Percentiles rank a stretch among this genome's conserved stretches.
Conservation (phyloP, 1,284 basidiomycete genomes). For the Irpex rosettiformis region DNA sequence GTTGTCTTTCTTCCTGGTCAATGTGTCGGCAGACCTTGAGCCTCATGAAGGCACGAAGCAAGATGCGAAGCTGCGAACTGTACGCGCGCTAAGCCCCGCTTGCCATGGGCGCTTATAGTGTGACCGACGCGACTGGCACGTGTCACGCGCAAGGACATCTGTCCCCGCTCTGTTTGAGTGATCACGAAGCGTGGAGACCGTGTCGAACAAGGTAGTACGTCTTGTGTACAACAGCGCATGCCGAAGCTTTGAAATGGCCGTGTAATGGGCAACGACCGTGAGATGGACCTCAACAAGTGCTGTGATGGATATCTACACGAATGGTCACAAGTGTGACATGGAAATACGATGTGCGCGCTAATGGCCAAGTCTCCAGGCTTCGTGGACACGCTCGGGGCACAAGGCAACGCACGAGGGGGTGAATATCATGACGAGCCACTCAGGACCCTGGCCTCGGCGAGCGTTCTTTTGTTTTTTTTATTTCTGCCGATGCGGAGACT, state of each 20-base stretch:
- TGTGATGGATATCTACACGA: neutral
- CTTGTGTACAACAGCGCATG: neutral
- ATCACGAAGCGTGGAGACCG: neutral
- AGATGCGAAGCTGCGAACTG: neutral
- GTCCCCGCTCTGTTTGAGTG: neutral
- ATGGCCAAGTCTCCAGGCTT: no score
- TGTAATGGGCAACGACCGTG: neutral
- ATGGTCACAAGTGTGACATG: neutral
- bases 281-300: no score
- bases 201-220: neutral
- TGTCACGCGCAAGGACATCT: no score
- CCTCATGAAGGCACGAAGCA: constrained; percentile 1
- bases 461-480: no score
- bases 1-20: neutral
- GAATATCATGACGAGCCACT: no score
- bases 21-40: neutral
- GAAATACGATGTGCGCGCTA: neutral
- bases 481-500: no score
- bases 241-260: neutral
- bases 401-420: no score
- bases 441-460: no score
- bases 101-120: neutral
- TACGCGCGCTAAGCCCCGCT: neutral
- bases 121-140: neutral
- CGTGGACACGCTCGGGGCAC: no score